Percentiles rank a stretch among this genome's conserved stretches.
phyloP scores from a whole-genome alignment of 176 grass and related monocot species.

The Eleusine coracana region DNA sequence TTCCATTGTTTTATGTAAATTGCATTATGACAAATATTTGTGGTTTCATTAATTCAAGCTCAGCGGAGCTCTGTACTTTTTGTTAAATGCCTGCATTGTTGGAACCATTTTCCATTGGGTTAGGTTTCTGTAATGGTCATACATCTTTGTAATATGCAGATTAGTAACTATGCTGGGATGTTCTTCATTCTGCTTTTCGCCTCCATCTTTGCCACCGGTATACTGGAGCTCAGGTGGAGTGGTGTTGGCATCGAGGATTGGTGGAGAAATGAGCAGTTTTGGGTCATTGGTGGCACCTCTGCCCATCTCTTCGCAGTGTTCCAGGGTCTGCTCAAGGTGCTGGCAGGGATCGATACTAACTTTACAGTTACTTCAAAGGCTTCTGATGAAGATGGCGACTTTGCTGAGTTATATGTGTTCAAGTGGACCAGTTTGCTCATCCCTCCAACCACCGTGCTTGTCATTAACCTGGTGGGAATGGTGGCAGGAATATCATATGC shows the following conservation, averaged over 20 bases:
- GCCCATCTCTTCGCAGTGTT: conserved; percentile 90
- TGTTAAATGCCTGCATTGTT: neutral
- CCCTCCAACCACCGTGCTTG: conserved; percentile 82
- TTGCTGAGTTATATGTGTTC: conserved; percentile 89
- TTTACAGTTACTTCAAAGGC: conserved; percentile 98
- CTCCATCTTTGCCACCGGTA: conserved; percentile 82
- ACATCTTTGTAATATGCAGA: conserved; percentile 53
- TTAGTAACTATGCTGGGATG: conserved; percentile 91
- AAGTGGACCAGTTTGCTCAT: conserved; percentile 94
- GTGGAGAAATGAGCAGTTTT: conserved; percentile 97
- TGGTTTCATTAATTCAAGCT: conserved; percentile 1
- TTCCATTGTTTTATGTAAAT: neutral
- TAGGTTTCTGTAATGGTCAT: conserved; percentile 27
- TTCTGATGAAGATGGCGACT: conserved; percentile 86
- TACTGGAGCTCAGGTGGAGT: conserved; percentile 91
- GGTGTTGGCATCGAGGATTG: conserved; percentile 91
- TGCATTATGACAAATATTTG: neutral
- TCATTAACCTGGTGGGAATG: conserved; percentile 91
- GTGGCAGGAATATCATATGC: conserved; percentile 92
- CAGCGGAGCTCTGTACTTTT: neutral
- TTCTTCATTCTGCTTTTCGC: conserved; percentile 89
- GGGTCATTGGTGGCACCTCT: conserved; percentile 96
- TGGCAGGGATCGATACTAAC: conserved; percentile 89
- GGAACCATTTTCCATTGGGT: neutral
- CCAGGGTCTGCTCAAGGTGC: conserved; percentile 89